These are phyloP conservation scores for Phanerochaete carnosa DNA, from an alignment of 768 basidiomycete species.

Conservation along the genomic window DNA sequence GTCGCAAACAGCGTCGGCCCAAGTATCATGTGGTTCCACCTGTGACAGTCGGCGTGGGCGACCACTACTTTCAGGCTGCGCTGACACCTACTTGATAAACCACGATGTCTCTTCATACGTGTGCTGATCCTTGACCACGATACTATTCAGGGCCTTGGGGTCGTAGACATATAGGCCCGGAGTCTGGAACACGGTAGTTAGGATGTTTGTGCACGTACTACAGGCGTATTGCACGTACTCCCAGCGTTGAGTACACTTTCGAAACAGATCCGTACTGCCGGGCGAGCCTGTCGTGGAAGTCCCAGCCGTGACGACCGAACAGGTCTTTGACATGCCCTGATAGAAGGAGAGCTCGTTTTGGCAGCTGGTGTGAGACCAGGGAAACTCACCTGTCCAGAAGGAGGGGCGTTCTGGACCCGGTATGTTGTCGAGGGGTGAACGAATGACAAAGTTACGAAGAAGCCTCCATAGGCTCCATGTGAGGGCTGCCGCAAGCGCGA, in stretches of 20 bases:
- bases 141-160: constrained; percentile 10
- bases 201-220: too few relatives aligned
- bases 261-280: constrained; percentile 7
- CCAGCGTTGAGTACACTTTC: constrained; percentile 5
- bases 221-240: not conserved
- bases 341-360: not conserved
- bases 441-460: not conserved
- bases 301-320: constrained; percentile 9
- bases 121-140: constrained; percentile 11
- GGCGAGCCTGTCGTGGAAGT: constrained; percentile 3
- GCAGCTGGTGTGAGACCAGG: not conserved
- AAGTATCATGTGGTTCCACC: constrained; percentile 3
- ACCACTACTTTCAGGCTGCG: not conserved
- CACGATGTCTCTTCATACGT: not conserved
- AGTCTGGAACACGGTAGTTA: not conserved
- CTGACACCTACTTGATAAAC: constrained; percentile 3
- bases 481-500: too few relatives aligned
- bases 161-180: constrained; percentile 12
- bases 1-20: constrained; percentile 11
- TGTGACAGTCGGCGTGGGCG: not conserved
- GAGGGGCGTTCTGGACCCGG: constrained; percentile 5
- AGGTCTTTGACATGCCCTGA: constrained; percentile 6
- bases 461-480: constrained; percentile 1
- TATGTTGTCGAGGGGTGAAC: constrained; percentile 7
- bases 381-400: constrained; percentile 3